phyloP scores from a whole-genome alignment of 2,329 filamentous ascomycete species.

The Chaetomiaceae sp. region DNA sequence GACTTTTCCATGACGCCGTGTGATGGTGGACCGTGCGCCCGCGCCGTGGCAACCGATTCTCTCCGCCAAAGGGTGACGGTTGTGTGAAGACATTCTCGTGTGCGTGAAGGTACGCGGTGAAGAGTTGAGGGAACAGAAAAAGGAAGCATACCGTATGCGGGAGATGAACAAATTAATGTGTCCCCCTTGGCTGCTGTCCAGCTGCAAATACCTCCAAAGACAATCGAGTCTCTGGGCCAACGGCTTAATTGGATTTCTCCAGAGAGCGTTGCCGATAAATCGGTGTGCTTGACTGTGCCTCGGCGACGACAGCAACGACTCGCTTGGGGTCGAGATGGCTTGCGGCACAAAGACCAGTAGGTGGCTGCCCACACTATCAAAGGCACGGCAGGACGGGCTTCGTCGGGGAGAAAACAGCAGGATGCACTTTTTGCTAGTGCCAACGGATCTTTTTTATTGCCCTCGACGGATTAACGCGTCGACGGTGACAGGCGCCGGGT shows the following conservation, averaged over 20 bases:
- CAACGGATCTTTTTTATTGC: constrained; percentile 24
- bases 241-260: constrained; percentile 9
- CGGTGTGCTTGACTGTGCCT: constrained; percentile 16
- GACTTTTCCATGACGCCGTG: no score
- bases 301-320: constrained; percentile 6
- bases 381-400: constrained; percentile 22
- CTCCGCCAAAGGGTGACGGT: no score
- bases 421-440: constrained; percentile 24
- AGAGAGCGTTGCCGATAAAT: constrained; percentile 10
- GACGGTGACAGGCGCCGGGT: constrained; percentile 23
- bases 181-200: constrained; percentile 59
- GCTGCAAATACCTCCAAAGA: constrained; percentile 21
- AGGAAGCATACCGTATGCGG: constrained; percentile 56
- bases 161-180: constrained; percentile 99
- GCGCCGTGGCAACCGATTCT: no score
- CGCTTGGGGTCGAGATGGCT: neutral
- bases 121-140: neutral
- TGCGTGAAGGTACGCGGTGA: neutral
- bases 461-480: constrained; percentile 23
- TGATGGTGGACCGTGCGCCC: no score
- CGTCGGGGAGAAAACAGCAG: constrained; percentile 18
- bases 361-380: constrained; percentile 16
- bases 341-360: constrained; percentile 10
- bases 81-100: neutral
- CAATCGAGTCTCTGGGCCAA: constrained; percentile 30